A percentile compares a stretch with the other conserved stretches of the same genome.
Evolutionary conservation across 148 eudicot species (phyloP).

Genomic region (Fagopyrum homotropicum): DNA sequence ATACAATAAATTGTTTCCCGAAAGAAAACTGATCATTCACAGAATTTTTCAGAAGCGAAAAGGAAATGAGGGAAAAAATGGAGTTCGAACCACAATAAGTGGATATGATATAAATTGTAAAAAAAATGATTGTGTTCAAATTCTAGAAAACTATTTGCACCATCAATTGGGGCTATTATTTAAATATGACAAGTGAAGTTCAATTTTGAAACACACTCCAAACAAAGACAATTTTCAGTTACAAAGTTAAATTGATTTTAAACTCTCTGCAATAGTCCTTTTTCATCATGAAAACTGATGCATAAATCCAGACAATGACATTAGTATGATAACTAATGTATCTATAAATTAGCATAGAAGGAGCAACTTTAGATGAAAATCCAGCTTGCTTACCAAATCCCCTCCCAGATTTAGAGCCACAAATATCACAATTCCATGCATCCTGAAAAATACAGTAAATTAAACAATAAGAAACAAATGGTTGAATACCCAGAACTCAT

Average conservation of each 20-base stretch:
- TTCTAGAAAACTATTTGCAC: too few species aligned
- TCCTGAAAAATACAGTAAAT: slow-evolving; percentile 36
- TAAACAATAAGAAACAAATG: neutral
- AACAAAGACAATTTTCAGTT: too few species aligned
- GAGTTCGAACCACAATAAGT: neutral
- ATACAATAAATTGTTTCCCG: too few species aligned
- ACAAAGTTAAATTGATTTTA: too few species aligned
- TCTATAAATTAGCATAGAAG: neutral
- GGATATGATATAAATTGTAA: neutral
- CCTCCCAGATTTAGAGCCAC: slow-evolving; percentile 91
- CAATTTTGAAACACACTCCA: too few species aligned
- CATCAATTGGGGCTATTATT: too few species aligned
- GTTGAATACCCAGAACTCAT: neutral
- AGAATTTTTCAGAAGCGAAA: too few species aligned
- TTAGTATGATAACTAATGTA: neutral
- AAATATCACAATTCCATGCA: slow-evolving; percentile 97
- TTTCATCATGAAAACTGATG: neutral
- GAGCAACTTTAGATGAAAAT: neutral
- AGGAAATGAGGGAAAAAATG: too few species aligned
- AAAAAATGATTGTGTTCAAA: too few species aligned
- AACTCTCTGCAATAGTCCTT: neutral
- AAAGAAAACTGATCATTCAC: too few species aligned
- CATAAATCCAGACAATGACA: neutral
- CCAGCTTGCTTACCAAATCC: slow-evolving; percentile 70
- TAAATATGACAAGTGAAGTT: too few species aligned